Percentiles rank a stretch among this genome's conserved stretches.
These are phyloP conservation scores for Dictyophora rubrovolvata DNA, from an alignment of 768 basidiomycete genomes.

Conservation along the genomic window DNA sequence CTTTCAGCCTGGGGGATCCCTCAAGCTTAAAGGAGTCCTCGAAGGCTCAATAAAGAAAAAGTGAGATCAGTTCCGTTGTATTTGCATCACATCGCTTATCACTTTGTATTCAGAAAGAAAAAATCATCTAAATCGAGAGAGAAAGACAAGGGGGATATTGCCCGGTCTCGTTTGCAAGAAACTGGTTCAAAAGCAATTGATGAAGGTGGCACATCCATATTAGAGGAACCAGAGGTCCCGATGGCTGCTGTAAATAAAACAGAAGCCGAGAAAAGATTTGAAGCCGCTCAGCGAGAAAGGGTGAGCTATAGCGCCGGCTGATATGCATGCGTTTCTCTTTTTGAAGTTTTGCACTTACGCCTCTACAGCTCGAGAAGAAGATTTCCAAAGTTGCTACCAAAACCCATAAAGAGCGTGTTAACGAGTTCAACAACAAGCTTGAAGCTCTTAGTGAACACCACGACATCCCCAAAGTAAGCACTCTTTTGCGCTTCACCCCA, in stretches of 20 bases:
- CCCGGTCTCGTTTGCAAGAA: slow-evolving; percentile 18
- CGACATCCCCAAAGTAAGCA: slow-evolving; percentile 79
- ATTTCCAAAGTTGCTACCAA: slow-evolving; percentile 70
- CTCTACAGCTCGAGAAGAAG: slow-evolving; percentile 52
- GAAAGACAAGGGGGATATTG: slow-evolving; percentile 35
- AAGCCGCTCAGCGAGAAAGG: slow-evolving; percentile 73
- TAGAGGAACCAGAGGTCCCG: slow-evolving; percentile 51
- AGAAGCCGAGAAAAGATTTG: slow-evolving; percentile 80
- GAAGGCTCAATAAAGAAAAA: slow-evolving; percentile 81
- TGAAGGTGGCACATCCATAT: slow-evolving; percentile 28
- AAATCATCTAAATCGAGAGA: slow-evolving; percentile 59
- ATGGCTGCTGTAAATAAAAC: slow-evolving; percentile 50
- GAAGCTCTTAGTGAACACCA: slow-evolving; percentile 88
- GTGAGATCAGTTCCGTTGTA: slow-evolving; percentile 30
- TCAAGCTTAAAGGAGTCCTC: slow-evolving; percentile 75
- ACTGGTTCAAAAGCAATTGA: slow-evolving; percentile 3
- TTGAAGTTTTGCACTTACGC: background rate
- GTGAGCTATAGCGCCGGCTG: slow-evolving; percentile 37
- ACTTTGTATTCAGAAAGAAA: slow-evolving; percentile 59
- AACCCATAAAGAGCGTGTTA: slow-evolving; percentile 90
- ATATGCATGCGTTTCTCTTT: slow-evolving; percentile 11
- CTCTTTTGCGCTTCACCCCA: slow-evolving; percentile 3
- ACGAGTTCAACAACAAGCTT: slow-evolving; percentile 79
- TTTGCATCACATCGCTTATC: background rate
- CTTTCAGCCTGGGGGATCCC: slow-evolving; percentile 75